Evolutionary conservation across 176 grass and related monocot species (phyloP).

Genomic region (Eremochloa ophiuroides): DNA sequence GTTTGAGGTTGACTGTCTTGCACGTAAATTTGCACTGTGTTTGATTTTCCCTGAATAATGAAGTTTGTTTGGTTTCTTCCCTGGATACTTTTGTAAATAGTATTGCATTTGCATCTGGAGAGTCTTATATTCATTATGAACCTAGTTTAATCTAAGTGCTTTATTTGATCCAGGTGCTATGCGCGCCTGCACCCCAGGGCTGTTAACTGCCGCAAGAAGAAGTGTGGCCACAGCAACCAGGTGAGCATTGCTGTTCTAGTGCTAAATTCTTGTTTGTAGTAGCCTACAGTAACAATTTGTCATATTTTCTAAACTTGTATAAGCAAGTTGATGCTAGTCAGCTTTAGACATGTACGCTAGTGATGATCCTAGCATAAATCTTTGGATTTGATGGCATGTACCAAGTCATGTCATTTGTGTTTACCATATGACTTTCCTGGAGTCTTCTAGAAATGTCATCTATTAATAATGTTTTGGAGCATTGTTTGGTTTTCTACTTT

Average conservation of each 20-base stretch:
- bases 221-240: constrained; percentile 97
- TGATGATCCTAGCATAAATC: neutral
- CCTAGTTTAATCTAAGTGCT: neutral
- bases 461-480: neutral
- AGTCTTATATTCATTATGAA: neutral
- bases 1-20: neutral
- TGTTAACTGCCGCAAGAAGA: constrained; percentile 98
- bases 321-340: neutral
- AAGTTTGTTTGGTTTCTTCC: neutral
- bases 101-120: neutral
- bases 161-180: constrained; percentile 50
- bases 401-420: neutral
- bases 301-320: neutral
- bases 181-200: constrained; percentile 86
- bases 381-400: neutral
- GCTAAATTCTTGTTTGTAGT: neutral
- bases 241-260: neutral
- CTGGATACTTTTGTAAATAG: neutral
- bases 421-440: neutral
- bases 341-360: neutral
- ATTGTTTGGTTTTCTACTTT: neutral
- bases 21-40: neutral
- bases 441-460: neutral
- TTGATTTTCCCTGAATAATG: neutral
- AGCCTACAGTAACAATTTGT: accelerated